Conservation (phyloP, 345 rosid species). For the Nasturtium officinale region DNA sequence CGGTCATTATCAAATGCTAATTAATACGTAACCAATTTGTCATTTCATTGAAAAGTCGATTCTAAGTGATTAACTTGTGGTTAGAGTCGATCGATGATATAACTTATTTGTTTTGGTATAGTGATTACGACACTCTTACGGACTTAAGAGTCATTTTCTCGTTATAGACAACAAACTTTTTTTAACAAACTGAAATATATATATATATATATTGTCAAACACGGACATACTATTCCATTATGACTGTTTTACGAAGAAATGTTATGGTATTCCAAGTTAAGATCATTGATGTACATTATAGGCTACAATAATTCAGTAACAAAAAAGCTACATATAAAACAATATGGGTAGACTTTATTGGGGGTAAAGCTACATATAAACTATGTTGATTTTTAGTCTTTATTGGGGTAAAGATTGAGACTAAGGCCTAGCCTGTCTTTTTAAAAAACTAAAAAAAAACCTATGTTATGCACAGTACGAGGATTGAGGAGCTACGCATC, state of each 20-base stretch:
- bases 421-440: not conserved
- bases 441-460: not conserved
- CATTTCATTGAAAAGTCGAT: constrained; percentile 17
- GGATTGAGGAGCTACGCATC: constrained; percentile 11
- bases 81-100: constrained; percentile 30
- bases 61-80: constrained; percentile 26
- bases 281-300: not conserved
- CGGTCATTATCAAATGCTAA: not conserved
- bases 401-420: not conserved
- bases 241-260: not conserved
- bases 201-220: no score
- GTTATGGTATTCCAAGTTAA: not conserved
- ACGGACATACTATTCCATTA: not conserved
- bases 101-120: constrained; percentile 18
- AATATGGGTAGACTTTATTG: not conserved
- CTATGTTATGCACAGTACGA: not conserved
- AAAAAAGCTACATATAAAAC: not conserved
- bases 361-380: no score
- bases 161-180: not conserved
- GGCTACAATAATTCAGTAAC: not conserved
- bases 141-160: constrained; percentile 1
- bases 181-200: not conserved
- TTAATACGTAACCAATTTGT: constrained; percentile 6
- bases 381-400: not conserved
- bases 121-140: constrained; percentile 26